Conservation (phyloP, 139 green algal genomes). For the Chlamydomonas incerta region DNA sequence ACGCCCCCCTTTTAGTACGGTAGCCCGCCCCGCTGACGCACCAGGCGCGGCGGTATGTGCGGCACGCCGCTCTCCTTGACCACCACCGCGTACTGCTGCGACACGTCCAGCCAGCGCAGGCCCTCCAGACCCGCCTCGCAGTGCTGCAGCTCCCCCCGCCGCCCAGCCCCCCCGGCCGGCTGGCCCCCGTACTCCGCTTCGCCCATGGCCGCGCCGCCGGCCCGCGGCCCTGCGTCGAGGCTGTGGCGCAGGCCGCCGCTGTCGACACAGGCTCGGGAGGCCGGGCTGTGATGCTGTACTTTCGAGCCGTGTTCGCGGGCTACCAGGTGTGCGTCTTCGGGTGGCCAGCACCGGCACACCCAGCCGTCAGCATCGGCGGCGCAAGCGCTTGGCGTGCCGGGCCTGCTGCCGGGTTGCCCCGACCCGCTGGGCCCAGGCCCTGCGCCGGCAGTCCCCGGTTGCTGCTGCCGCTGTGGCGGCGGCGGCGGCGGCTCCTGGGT, state of each 20-base stretch:
- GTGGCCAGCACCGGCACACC: no score
- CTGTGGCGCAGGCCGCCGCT: background rate
- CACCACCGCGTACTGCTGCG: conserved; percentile 26
- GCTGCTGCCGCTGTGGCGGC: background rate
- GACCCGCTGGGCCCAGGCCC: no score
- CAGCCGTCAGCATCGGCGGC: no score
- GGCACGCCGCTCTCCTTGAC: conserved; percentile 1
- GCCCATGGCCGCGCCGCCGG: no score
- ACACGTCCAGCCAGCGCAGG: conserved; percentile 26
- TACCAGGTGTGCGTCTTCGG: no score
- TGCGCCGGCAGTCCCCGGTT: background rate
- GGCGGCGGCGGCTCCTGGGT: background rate
- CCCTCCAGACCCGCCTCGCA: background rate
- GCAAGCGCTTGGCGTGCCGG: no score
- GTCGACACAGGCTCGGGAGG: background rate
- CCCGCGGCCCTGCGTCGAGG: background rate
- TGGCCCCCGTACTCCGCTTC: background rate
- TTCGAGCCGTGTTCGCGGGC: no score
- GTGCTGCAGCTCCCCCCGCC: background rate
- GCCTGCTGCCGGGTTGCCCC: background rate
- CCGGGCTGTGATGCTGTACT: no score
- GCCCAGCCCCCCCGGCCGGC: background rate
- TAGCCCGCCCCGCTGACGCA: background rate
- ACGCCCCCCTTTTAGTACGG: no score
- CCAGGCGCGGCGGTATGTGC: background rate